These are phyloP conservation scores for Scheffersomyces stipitis DNA, from an alignment of 805 yeast species.

Conservation along the genomic window DNA sequence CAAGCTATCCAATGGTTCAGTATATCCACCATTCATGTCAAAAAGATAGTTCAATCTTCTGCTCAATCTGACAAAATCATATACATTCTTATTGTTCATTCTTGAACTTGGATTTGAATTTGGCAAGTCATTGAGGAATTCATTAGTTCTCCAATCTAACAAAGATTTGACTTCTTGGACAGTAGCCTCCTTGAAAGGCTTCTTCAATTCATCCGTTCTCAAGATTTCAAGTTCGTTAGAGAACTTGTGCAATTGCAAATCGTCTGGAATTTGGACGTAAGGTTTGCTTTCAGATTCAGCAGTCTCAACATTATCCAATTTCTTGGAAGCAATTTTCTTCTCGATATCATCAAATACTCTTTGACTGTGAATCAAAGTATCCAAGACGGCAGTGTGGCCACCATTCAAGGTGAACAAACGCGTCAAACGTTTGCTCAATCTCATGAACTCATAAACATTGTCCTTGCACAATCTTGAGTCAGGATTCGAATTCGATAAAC, in stretches of 20 bases:
- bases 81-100: conserved; percentile 11
- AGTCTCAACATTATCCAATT: background rate
- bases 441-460: conserved; percentile 3
- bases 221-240: conserved; percentile 19
- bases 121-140: conserved; percentile 10
- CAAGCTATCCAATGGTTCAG: conserved; percentile 57
- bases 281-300: background rate
- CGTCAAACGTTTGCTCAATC: conserved; percentile 3
- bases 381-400: conserved; percentile 7
- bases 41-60: conserved; percentile 27
- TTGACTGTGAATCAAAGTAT: conserved; percentile 1
- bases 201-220: conserved; percentile 13
- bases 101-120: conserved; percentile 12
- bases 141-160: conserved; percentile 16
- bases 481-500: background rate
- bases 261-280: conserved; percentile 18
- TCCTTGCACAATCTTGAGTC: conserved; percentile 1
- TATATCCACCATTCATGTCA: conserved; percentile 56
- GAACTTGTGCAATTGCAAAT: conserved; percentile 15
- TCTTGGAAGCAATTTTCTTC: background rate
- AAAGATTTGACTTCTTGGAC: conserved; percentile 13
- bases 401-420: conserved; percentile 6
- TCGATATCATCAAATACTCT: conserved; percentile 1
- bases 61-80: conserved; percentile 14
- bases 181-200: conserved; percentile 4